Conservation (phyloP, 2,329 filamentous ascomycete genomes). For the Arthrinium puccinioides region DNA sequence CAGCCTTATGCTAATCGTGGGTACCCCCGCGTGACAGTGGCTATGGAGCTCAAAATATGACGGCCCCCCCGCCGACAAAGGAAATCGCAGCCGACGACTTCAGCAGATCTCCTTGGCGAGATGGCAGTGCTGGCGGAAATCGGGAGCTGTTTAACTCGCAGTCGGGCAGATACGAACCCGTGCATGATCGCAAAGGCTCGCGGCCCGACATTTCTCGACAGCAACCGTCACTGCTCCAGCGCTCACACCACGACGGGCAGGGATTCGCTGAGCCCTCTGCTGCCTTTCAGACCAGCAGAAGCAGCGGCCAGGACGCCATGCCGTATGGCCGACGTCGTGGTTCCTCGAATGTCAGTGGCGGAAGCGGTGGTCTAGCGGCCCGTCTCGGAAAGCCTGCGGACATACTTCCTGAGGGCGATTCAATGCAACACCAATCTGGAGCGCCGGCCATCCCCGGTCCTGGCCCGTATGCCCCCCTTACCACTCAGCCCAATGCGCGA, state of each 20-base stretch:
- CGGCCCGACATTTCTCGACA: slow-evolving; percentile 61
- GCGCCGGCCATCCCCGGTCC: slow-evolving; percentile 25
- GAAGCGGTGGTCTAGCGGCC: slow-evolving; percentile 63
- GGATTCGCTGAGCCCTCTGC: slow-evolving; percentile 76
- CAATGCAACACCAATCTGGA: slow-evolving; percentile 19
- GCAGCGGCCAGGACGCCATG: slow-evolving; percentile 51
- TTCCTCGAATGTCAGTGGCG: slow-evolving; percentile 87
- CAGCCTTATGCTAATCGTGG: slow-evolving; percentile 15
- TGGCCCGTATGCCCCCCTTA: slow-evolving; percentile 27
- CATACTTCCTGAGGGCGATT: slow-evolving; percentile 31
- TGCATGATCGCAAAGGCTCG: slow-evolving; percentile 67
- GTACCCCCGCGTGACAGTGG: slow-evolving; percentile 42
- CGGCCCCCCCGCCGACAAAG: slow-evolving; percentile 52
- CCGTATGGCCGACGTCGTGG: slow-evolving; percentile 70
- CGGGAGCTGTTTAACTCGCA: slow-evolving; percentile 92
- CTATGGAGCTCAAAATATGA: slow-evolving; percentile 35
- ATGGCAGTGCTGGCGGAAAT: slow-evolving; percentile 53
- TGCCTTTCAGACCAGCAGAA: slow-evolving; percentile 75
- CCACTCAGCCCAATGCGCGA: slow-evolving; percentile 15
- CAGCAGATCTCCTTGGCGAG: slow-evolving; percentile 73
- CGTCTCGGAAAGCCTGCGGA: slow-evolving; percentile 42
- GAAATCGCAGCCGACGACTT: slow-evolving; percentile 95
- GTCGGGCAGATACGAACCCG: slow-evolving; percentile 87
- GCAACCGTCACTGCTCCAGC: slow-evolving; percentile 73
- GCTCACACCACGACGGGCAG: slow-evolving; percentile 55